Base-by-base conservation (phyloP, 2,329 filamentous ascomycete species). In the Penicillium janthinellum region DNA sequence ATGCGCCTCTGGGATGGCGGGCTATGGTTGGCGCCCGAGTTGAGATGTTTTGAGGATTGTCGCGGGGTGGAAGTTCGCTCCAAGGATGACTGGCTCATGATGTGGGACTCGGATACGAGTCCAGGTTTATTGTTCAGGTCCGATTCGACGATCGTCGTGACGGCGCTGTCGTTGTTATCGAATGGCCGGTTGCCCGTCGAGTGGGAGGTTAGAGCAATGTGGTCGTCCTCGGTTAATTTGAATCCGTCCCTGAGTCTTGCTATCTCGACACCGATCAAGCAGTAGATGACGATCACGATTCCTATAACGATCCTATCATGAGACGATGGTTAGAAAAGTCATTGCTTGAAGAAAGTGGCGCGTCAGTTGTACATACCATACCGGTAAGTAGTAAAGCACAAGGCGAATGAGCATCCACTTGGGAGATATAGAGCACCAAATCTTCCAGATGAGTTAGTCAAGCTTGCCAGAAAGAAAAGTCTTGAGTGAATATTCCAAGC, bases 351-450 rank as follows among this genome's bases (percentile, higher is more conserved):
- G 10, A 8, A 4, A 39, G 12, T n/a, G 6, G 34, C 22, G 22
- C 11, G 14, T 4, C 4, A n/a, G 15, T 7, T 17, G 15, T 14
- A 57, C 68, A 1, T 62, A 76, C 74, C 74, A 76, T 35, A 76
- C 75, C 0, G 74, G 75, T 2, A 63, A 70, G 39, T 77, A 77
- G 61, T 77, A 77, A 44, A 75, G 66, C 1, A 76, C 57, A 15
- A 77, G 70, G 5, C 74, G 70, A 57, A 71, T 71, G 6, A 75
- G 41, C 22, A 77, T 68, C 75, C 75, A 77, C 2, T 70, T 64
- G 0, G 72, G 74, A 38, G 73, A 68, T 45, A 77, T 72, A n/a
- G 75, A 74, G 54, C 75, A 77, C 75, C 75, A 77, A 6, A 77
- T 60, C 74, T 78, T 38, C 7, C 0, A 34, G 15, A 42, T 15